Percentiles rank a stretch among this genome's conserved stretches.
Conservation (phyloP, 1,139 yeast genomes). For the Candida glucosophila region DNA sequence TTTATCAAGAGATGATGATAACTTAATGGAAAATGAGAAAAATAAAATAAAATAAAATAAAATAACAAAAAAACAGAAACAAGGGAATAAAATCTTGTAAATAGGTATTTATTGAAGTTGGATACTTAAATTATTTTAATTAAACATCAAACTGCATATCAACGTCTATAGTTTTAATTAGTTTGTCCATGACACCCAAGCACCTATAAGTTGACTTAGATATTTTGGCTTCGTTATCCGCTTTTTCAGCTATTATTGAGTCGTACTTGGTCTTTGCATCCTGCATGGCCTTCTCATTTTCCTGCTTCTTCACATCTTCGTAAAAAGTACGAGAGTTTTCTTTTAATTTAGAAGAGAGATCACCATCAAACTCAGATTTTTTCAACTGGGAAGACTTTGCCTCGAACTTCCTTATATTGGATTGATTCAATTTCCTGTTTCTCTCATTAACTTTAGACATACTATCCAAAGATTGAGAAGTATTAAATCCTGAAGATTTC, state of each 20-base stretch:
- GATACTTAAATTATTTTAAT: neutral
- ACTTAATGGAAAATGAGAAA: too few species aligned
- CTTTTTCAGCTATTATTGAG: conserved; percentile 27
- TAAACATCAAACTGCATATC: conserved; percentile 15
- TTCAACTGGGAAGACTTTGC: conserved; percentile 50
- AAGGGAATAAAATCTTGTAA: too few species aligned
- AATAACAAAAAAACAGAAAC: too few species aligned
- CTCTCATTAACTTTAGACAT: conserved; percentile 68
- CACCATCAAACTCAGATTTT: conserved; percentile 43
- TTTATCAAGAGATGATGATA: too few species aligned
- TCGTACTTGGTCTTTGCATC: conserved; percentile 32
- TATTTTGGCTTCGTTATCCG: conserved; percentile 30
- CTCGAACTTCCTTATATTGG: conserved; percentile 75
- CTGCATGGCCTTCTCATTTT: conserved; percentile 35
- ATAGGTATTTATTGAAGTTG: neutral
- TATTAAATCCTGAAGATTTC: conserved; percentile 15
- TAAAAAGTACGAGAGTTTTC: conserved; percentile 83
- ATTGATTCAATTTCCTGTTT: conserved; percentile 74
- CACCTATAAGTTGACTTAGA: conserved; percentile 36
- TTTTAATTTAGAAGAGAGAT: conserved; percentile 85
- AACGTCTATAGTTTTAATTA: conserved; percentile 27
- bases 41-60: too few species aligned
- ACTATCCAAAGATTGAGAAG: conserved; percentile 18
- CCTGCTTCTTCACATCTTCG: conserved; percentile 36
- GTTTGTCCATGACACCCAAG: conserved; percentile 36